phyloP scores from a whole-genome alignment of 2,329 filamentous ascomycete species.

The Diaporthe destruens region DNA sequence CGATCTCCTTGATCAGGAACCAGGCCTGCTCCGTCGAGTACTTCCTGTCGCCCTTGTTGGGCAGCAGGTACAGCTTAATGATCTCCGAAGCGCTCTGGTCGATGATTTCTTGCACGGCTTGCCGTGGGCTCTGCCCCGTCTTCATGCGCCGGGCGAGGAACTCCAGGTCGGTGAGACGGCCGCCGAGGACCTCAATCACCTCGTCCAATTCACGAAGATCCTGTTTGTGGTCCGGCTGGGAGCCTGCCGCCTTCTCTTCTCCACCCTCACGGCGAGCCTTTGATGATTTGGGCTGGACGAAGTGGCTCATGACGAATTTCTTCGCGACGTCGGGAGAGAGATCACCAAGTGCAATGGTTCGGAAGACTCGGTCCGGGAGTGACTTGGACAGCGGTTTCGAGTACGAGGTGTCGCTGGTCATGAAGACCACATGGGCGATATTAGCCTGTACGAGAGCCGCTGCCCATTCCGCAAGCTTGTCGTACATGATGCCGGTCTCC shows the following conservation, averaged over 20 bases:
- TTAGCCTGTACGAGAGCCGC: constrained; percentile 87
- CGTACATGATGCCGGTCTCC: constrained; percentile 75
- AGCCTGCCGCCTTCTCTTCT: constrained; percentile 45
- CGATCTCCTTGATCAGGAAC: constrained; percentile 85
- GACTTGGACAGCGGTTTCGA: constrained; percentile 89
- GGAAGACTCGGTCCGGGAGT: constrained; percentile 91
- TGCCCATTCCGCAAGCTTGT: constrained; percentile 90
- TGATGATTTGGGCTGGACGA: constrained; percentile 66
- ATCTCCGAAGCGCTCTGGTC: constrained; percentile 91
- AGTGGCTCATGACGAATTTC: constrained; percentile 87
- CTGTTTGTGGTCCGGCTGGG: constrained; percentile 54
- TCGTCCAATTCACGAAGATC: constrained; percentile 80
- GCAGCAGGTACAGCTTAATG: constrained; percentile 90
- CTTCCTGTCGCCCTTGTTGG: constrained; percentile 66
- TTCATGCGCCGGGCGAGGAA: constrained; percentile 92
- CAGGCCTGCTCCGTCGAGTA: constrained; percentile 93
- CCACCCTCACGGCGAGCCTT: constrained; percentile 46
- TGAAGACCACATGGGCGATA: constrained; percentile 92
- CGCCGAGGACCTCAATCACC: constrained; percentile 86
- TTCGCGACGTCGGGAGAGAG: constrained; percentile 88
- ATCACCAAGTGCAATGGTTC: constrained; percentile 86
- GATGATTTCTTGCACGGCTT: constrained; percentile 89
- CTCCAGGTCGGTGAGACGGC: constrained; percentile 94
- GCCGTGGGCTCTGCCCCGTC: constrained; percentile 83
- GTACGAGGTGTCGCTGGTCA: constrained; percentile 90